Evolutionary conservation across 139 green algal genomes (phyloP), one percentile per base, ranked within the genome.

Genomic region (Chlamydomonas eustigma): DNA sequence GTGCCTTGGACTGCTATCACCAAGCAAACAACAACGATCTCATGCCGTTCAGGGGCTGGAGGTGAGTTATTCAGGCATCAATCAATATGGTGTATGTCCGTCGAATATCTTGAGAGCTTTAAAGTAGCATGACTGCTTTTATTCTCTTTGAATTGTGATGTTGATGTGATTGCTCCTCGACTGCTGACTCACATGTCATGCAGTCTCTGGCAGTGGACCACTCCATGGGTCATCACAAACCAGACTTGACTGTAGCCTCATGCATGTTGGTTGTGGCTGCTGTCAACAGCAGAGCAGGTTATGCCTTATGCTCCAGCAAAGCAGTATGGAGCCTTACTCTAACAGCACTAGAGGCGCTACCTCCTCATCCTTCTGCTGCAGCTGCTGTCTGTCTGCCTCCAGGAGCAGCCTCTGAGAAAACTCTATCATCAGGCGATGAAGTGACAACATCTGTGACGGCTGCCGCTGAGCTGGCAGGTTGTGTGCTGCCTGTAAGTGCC

Each of bases 301-400:
- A 70, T 70, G 63, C n/a, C 12, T 28, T 70, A 6, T 70, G 63
- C 63, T 37, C 24, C 63, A 70, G 63, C 63, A 18, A 18, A 58
- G 44, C 18, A 28, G 44, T 18, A 12, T 58, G 44, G 44, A 18
- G 18, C 12, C 12, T 22, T 22, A 6, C n/a, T 28, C 30, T 5
- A 22, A 5, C 30, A 22, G 63, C 63, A 22, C 63, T 35, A 35
- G 28, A 8, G 25, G n/a, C 25, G 63, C 32, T 35, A 8, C 63
- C 63, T 32, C 63, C 63, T 35, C 30, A 35, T 22, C 30, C 63
- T 8, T 5, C 18, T 8, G n/a, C 6, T 32, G n/a, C 63, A 32
- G 63, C 63, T 37, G n/a, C n/a, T n/a, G n/a, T n/a, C n/a, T n/a
- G n/a, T n/a, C n/a, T n/a, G n/a, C n/a, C n/a, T n/a, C n/a, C n/a